Evolutionary conservation across 78 protist species (phyloP), one percentile per base, ranked within the genome.

Genomic region (Salpingoeca rosetta): DNA sequence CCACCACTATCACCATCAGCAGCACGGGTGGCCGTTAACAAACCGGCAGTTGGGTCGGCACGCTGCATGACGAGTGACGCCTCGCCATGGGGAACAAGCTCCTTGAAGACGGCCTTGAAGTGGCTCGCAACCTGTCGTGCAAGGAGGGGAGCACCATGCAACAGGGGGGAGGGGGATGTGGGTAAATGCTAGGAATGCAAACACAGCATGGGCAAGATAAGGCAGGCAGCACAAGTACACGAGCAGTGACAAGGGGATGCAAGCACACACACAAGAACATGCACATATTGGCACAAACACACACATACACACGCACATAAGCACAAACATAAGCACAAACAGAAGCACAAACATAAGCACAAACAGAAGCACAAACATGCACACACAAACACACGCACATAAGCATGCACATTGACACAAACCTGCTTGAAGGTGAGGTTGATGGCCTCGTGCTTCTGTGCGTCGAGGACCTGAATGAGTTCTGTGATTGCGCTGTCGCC

Each of bases 401-500:
- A n/a, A n/a, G n/a, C n/a, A n/a, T n/a, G n/a, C n/a, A n/a, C n/a
- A n/a, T n/a, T n/a, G n/a, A n/a, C n/a, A n/a, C n/a, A 44, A 7
- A 82, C 85, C 77, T 79, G 90, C 89, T 92, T 82, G 89, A 96
- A 96, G 35, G 99, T 97, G 37, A 91, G 84, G 81, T 88, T 85
- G 37, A 98, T 88, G 3, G 99, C 97, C 88, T 91, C 98, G 84
- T 95, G 97, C 92, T 98, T 98, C 85, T 88, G 76, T 1, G 36
- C 44, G 81, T 98, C 99, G 35, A 96, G 84, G 12, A 84, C 86
- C 28, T 31, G 37, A 36, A 97, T 89, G 12, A 98, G 88, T 40
- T 73, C 44, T 26, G n/a, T 31, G 79, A 98, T 96, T 31, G 97
- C 44, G 35, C 28, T 45, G 11, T 38, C 28, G 1, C 84, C 84